These are phyloP conservation scores for Exserohilum rostratum DNA, from an alignment of 2,329 filamentous ascomycete genomes.

Conservation along the genomic window DNA sequence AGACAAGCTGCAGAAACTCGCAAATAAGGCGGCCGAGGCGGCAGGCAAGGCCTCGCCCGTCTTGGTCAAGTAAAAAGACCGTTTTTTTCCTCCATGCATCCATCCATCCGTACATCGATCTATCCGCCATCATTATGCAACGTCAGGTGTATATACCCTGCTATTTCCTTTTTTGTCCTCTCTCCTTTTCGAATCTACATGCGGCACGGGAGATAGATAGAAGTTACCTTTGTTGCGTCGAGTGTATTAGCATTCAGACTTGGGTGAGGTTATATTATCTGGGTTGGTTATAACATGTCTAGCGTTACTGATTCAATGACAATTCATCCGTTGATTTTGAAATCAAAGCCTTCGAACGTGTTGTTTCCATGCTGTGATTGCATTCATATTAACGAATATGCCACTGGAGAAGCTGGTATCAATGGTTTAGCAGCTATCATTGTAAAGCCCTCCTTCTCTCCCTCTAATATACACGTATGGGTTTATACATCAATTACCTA, in stretches of 20 bases:
- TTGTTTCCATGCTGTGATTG: too few relatives aligned
- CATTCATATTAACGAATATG: background rate
- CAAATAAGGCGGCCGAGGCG: conserved; percentile 67
- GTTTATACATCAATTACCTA: too few relatives aligned
- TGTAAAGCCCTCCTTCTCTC: too few relatives aligned
- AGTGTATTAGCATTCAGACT: background rate
- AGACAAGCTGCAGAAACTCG: conserved; percentile 71
- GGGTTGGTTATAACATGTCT: too few relatives aligned
- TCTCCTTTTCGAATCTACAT: too few relatives aligned
- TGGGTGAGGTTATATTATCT: background rate
- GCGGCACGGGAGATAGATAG: background rate
- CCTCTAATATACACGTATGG: too few relatives aligned
- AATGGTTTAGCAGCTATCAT: too few relatives aligned
- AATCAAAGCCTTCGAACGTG: too few relatives aligned
- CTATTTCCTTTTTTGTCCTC: background rate
- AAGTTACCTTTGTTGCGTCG: background rate
- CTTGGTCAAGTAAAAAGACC: conserved; percentile 35
- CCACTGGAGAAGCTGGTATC: too few relatives aligned
- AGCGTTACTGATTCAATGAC: background rate
- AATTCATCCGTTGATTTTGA: too few relatives aligned
- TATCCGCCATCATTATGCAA: background rate
- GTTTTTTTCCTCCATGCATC: background rate
- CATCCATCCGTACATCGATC: conserved; percentile 1
- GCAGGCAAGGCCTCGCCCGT: conserved; percentile 42
- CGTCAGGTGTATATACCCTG: conserved; percentile 9